phyloP scores from a whole-genome alignment of 305 asterid genomes.

The Solanum hybrid region DNA sequence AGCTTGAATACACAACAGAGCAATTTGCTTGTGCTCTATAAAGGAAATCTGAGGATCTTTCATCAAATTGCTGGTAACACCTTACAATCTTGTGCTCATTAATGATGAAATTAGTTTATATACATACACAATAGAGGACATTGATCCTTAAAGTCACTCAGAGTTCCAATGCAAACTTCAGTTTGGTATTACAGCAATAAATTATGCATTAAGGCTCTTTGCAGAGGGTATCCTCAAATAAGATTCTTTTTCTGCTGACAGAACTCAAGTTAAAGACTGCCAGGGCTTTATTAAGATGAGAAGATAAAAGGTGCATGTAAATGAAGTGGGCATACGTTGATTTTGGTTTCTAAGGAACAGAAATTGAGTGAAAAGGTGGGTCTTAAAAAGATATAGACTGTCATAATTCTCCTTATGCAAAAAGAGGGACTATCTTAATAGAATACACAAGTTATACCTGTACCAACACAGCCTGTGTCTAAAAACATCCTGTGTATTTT shows the following conservation, averaged over 20 bases:
- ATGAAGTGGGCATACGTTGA: neutral
- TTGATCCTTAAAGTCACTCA: neutral
- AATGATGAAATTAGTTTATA: neutral
- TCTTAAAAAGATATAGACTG: neutral
- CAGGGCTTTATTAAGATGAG: neutral
- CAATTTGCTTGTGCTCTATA: neutral
- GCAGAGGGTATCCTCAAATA: neutral
- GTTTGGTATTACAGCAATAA: neutral
- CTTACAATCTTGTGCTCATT: neutral
- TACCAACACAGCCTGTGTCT: neutral
- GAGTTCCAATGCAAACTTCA: neutral
- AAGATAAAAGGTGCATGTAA: neutral
- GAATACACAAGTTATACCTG: neutral
- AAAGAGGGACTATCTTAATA: neutral
- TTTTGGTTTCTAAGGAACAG: neutral
- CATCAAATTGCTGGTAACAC: neutral
- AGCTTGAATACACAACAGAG: neutral
- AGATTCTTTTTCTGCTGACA: neutral
- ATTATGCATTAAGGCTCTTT: neutral
- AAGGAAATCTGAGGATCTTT: neutral
- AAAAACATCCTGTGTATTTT: neutral
- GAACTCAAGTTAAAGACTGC: neutral
- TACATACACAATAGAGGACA: neutral
- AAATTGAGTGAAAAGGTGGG: neutral
- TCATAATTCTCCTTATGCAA: neutral